Evolutionary conservation across 2,329 filamentous ascomycete genomes (phyloP), one percentile per base, ranked within the genome.

Genomic region (Ophiobolus disseminans): DNA sequence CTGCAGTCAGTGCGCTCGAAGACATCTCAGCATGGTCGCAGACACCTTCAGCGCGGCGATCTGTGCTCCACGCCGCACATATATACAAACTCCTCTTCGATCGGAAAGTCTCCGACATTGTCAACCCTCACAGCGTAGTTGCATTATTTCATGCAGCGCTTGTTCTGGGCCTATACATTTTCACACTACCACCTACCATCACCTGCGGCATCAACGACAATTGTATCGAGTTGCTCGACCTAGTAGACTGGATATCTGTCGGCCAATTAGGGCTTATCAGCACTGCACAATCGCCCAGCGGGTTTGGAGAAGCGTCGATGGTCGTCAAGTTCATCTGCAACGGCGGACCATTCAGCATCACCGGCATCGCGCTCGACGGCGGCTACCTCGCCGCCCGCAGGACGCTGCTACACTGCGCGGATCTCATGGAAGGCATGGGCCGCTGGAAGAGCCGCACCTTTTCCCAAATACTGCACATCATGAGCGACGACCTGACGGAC

Each of bases 21-120:
- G 77, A 80, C 43, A 80, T 82, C 19, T 72, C 77, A 0, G 63
- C 73, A 8, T 82, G 80, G 80, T 75, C 77, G 0, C 75, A 79
- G 51, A 82, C 79, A 1, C 73, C 78, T 3, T 75, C 78, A 7
- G 79, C 80, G 14, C 66, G 80, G 38, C 66, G 80, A 28, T 76
- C 79, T 0, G 79, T 79, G 28, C 64, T 82, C 0, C 80, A 82
- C 50, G 79, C 80, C 4, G 78, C 79, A 0, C 79, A 82, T 36
- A 80, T 78, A 5, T 82, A 78, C 63, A 80, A 78, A 50, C 60
- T 77, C 7, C 76, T 82, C 58, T 75, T 74, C 14, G 78, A 81
- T 48, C 75, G 80, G 36, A 78, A 80, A 55, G 78, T 80, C 2
- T 80, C 78, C 0, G 80, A 82, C 42, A 77, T 79, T 21, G 76